Base-by-base conservation (phyloP, 192 early-diverging fungal species). In the Gryganskiella cystojenkinii region DNA sequence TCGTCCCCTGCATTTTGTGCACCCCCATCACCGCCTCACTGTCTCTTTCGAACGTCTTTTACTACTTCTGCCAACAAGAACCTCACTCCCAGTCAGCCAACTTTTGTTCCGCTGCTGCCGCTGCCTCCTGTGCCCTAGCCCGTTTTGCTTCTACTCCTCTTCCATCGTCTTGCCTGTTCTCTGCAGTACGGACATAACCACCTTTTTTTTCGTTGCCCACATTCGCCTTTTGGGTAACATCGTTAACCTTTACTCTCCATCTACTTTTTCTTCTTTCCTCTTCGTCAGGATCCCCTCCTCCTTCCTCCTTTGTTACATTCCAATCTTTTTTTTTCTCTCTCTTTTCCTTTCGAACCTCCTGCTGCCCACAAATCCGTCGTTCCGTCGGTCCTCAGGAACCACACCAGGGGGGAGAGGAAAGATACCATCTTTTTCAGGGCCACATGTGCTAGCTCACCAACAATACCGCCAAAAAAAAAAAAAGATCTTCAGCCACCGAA, bases 271-370 rank as follows among this genome's bases (percentile, higher is more conserved):
- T 14, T 17, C 34, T 11, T 9, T 51, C 37, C 7, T 35, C 17
- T 33, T 25, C 14, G n/a, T n/a, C n/a, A n/a, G n/a, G n/a, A n/a
- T 19, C 52, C 35, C 42, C 55, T 47, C 42, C 1, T 25, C 15
- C 45, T 53, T 24, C 7, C 20, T 24, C 8, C 31, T 3, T 13
- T 22, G 33, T 33, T 31, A 28, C 27, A 5, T 11, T 56, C 35
- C 57, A 37, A 5, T 59, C 43, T 55, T 27, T 6, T n/a, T 56
- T 20, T 20, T 31, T 20, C 31, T 31, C 34, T 56, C 55, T 31
- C 52, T 54, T 28, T 54, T 54, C 52, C 52, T 54, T 54, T 28
- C 31, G 31, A 15, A 0, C 24, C 52, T 54, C 52, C 28, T 54
- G 25, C 15, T 28, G 25, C 20, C 47, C 47, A 22, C 20, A 22